These are phyloP conservation scores for Bruguiera hainesii DNA, from an alignment of 441 rosid genomes.

Conservation along the genomic window DNA sequence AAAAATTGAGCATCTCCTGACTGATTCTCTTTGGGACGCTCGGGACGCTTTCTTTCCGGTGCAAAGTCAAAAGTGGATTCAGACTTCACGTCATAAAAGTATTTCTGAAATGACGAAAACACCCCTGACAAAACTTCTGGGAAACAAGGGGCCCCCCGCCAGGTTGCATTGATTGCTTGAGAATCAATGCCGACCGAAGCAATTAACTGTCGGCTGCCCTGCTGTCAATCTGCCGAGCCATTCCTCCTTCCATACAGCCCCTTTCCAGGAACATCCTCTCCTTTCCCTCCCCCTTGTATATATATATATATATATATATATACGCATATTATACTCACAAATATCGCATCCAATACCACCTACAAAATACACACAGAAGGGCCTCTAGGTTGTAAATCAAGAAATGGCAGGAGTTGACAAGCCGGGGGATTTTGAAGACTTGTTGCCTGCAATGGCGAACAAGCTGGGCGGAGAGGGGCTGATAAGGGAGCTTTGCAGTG, in stretches of 20 bases:
- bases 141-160: slow-evolving; percentile 14
- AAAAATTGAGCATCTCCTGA: neutral
- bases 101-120: neutral
- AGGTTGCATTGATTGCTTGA: slow-evolving; percentile 1
- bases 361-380: too few species aligned
- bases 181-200: slow-evolving; percentile 25
- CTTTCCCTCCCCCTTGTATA: neutral
- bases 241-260: neutral
- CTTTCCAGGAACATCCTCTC: neutral
- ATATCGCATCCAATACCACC: too few species aligned
- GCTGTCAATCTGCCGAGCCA: slow-evolving; percentile 27
- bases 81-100: too few species aligned
- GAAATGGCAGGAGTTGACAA: too few species aligned
- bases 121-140: slow-evolving; percentile 22
- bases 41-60: neutral
- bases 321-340: too few species aligned
- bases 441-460: slow-evolving; percentile 44
- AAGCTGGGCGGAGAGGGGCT: slow-evolving; percentile 53
- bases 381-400: too few species aligned
- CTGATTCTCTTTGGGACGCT: too few species aligned
- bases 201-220: slow-evolving; percentile 19
- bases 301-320: too few species aligned
- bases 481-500: slow-evolving; percentile 43
- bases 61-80: too few species aligned
- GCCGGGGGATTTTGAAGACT: slow-evolving; percentile 4